Conservation (phyloP, 306 rosid genomes). For the Trichosanthes cucumerina region DNA sequence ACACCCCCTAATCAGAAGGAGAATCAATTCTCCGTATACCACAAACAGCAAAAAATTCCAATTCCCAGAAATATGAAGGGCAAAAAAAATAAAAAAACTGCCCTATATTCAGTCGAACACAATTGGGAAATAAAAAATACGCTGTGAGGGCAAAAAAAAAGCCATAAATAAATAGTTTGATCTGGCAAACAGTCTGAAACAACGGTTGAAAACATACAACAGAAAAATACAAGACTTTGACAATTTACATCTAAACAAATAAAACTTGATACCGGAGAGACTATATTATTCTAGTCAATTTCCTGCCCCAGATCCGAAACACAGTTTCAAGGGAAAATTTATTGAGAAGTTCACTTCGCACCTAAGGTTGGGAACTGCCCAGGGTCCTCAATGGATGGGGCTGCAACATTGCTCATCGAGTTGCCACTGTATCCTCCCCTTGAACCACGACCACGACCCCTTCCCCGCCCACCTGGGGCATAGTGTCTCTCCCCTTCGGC, state of each 20-base stretch:
- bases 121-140: neutral
- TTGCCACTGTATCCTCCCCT: conserved; percentile 42
- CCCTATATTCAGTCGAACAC: neutral
- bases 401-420: conserved; percentile 30
- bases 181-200: neutral
- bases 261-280: conserved; percentile 5
- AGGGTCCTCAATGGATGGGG: conserved; percentile 79
- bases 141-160: neutral
- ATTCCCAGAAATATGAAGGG: neutral
- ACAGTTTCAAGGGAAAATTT: conserved; percentile 9
- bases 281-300: conserved; percentile 9
- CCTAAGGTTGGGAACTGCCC: conserved; percentile 94
- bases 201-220: neutral
- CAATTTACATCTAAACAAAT: conserved; percentile 10
- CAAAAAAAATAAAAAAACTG: neutral
- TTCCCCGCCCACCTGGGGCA: conserved; percentile 59
- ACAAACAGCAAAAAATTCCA: neutral
- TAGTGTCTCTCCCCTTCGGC: conserved; percentile 72
- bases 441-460: conserved; percentile 70
- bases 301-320: conserved; percentile 27
- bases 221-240: neutral
- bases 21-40: too few relatives aligned
- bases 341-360: conserved; percentile 57
- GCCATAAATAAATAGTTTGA: neutral
- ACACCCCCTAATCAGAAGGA: too few relatives aligned